Conservation (phyloP, 179 eudicot genomes). For the Sideroxylon spinosum region DNA sequence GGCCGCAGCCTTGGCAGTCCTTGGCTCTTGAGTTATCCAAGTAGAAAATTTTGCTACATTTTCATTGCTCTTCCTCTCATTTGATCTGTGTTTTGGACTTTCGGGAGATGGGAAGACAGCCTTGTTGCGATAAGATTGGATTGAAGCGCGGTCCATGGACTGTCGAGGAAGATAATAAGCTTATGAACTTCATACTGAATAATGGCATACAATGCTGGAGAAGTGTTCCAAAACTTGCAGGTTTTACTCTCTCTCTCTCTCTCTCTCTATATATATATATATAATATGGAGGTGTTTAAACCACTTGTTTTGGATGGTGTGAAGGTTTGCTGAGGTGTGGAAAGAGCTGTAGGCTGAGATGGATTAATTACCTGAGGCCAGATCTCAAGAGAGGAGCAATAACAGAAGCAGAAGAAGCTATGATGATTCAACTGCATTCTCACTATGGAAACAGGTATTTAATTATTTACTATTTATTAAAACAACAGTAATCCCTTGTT, state of each 20-base stretch:
- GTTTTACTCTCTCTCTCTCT: conserved; percentile 21
- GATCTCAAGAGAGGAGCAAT: conserved; percentile 69
- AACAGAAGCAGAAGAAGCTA: conserved; percentile 58
- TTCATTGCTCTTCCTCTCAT: not conserved
- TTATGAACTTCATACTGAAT: conserved; percentile 56
- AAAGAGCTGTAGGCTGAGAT: conserved; percentile 68
- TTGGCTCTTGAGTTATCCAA: not conserved
- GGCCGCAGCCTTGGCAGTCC: not conserved
- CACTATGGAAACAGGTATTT: conserved; percentile 60
- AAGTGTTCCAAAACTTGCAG: conserved; percentile 68
- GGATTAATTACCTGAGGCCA: conserved; percentile 72
- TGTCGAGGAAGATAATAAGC: conserved; percentile 62
- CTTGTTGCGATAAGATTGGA: conserved; percentile 68
- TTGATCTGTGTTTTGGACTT: not conserved
- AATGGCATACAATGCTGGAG: conserved; percentile 77
- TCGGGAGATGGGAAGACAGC: conserved; percentile 56
- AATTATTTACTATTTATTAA: too few species aligned
- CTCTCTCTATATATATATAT: too few species aligned
- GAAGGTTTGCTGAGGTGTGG: conserved; percentile 69
- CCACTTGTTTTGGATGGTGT: not conserved
- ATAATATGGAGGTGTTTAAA: too few species aligned
- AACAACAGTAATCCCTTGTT: too few species aligned
- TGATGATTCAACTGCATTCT: conserved; percentile 63
- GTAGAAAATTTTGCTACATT: not conserved
- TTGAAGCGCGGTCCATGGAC: conserved; percentile 79